Evolutionary conservation across 2,329 filamentous ascomycete genomes (phyloP).

Genomic region (Colletotrichum cereale): DNA sequence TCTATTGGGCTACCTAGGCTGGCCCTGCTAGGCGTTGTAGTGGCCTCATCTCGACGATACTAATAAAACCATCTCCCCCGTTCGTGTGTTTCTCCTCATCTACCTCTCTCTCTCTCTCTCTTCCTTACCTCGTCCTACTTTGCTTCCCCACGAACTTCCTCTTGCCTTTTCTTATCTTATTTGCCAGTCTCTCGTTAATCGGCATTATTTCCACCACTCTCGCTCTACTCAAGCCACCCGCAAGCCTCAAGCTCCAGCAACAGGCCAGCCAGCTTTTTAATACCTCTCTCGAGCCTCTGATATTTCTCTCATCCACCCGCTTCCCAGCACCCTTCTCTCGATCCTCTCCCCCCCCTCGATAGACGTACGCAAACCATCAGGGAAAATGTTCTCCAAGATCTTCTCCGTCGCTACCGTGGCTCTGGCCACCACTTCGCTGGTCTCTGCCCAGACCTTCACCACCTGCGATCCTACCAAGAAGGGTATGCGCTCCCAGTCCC

Average conservation of each 20-base stretch:
- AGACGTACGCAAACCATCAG: conserved; percentile 1
- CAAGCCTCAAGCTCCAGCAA: conserved; percentile 26
- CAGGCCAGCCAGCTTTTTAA: conserved; percentile 26
- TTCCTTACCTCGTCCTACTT: conserved; percentile 29
- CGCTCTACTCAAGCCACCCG: conserved; percentile 21
- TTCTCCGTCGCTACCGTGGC: conserved; percentile 60
- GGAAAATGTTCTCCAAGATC: conserved; percentile 51
- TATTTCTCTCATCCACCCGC: conserved; percentile 15
- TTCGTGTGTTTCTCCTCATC: conserved; percentile 10
- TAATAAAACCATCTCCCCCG: conserved; percentile 38
- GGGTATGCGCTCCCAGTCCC: conserved; percentile 50
- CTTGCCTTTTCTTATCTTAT: conserved; percentile 23
- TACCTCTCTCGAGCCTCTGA: conserved; percentile 21
- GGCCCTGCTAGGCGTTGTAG: conserved; percentile 17
- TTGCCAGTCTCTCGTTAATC: conserved; percentile 41
- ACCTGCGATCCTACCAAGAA: conserved; percentile 67
- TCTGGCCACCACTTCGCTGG: conserved; percentile 62
- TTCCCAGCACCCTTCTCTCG: not conserved
- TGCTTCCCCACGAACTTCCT: conserved; percentile 31
- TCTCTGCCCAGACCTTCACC: conserved; percentile 69
- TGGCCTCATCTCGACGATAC: conserved; percentile 29
- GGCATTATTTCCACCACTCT: conserved; percentile 37
- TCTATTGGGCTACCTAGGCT: conserved; percentile 2
- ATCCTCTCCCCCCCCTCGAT: not conserved
- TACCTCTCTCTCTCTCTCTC: not conserved